Evolutionary conservation across 2,329 filamentous ascomycete species (phyloP), one percentile per base, ranked within the genome.

Genomic region (Diaporthe ampelina): DNA sequence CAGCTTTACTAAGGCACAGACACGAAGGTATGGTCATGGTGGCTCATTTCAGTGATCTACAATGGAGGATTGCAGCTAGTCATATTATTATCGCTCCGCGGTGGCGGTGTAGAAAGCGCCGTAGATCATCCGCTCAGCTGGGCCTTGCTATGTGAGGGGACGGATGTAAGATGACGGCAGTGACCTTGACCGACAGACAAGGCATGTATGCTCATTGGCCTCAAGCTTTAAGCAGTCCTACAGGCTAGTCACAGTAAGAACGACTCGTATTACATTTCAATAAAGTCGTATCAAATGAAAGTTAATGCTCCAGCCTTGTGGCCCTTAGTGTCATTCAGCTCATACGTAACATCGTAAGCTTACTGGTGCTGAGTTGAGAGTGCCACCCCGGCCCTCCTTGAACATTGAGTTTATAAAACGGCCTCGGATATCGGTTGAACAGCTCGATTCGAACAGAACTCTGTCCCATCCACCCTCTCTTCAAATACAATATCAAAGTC

Each of bases 321-420:
- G 13, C 10, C 35, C 11, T 40, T 29, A 45, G 32, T 21, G 24
- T 6, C 19, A 21, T n/a, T n/a, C 43, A 65, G 43, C 61, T n/a
- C 19, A 35, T 24, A 17, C 43, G 40, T 50, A 35, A 67, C 13
- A 35, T 21, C 29, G 21, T 67, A 65, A 65, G 61, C 61, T 65
- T 48, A 65, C n/a, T 32, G 15, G n/a, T 11, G 61, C 61, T 50
- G 61, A 45, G 19, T 32, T 10, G 4, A 21, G 5, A 45, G 59
- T 9, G 35, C 1, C 10, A 8, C 8, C 35, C 24, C 10, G 11
- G 10, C 21, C 35, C 24, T 11, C 3, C 29, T 43, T 2, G 13
- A 43, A 5, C 6, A 26, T 15, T 2, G 6, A 19, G 17, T 26
- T 26, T 61, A 61, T 43, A 61, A 61, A 43, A 26, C 4, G 13